Percentiles rank a stretch among this genome's conserved stretches.
phyloP scores from a whole-genome alignment of 805 yeast species.

The Yamadazyma laniorum region DNA sequence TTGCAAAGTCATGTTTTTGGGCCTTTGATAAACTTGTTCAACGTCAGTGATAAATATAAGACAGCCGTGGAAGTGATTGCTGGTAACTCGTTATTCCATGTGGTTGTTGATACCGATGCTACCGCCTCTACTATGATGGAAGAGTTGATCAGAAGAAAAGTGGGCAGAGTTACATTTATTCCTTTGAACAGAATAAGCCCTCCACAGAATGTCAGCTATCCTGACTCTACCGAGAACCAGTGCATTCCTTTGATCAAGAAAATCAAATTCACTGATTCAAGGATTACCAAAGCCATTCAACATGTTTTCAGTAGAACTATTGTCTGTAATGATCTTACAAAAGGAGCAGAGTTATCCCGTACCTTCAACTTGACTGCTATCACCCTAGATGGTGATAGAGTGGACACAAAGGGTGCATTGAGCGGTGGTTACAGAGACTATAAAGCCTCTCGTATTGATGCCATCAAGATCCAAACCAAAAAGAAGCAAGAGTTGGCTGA shows the following conservation, averaged over 20 bases:
- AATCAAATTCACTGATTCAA: constrained; percentile 54
- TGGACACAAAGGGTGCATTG: constrained; percentile 78
- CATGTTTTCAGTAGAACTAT: constrained; percentile 82
- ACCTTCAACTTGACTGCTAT: constrained; percentile 66
- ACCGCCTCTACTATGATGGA: constrained; percentile 81
- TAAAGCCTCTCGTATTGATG: constrained; percentile 66
- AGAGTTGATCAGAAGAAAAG: constrained; percentile 62
- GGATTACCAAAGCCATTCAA: constrained; percentile 62
- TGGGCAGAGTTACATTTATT: constrained; percentile 88
- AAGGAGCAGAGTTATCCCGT: constrained; percentile 67
- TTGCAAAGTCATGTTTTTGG: constrained; percentile 67
- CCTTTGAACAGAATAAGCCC: constrained; percentile 69
- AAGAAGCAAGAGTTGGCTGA: constrained; percentile 50
- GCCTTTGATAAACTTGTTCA: constrained; percentile 78
- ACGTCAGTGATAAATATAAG: constrained; percentile 77
- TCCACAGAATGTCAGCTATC: constrained; percentile 43
- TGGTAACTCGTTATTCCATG: constrained; percentile 80
- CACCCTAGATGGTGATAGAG: constrained; percentile 89
- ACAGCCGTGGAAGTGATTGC: constrained; percentile 88
- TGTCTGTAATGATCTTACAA: constrained; percentile 66
- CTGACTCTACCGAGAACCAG: constrained; percentile 53
- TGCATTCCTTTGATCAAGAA: constrained; percentile 79
- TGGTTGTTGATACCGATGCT: constrained; percentile 84
- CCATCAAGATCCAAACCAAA: constrained; percentile 54
- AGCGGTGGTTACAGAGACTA: constrained; percentile 86